Conservation (phyloP, 2,329 filamentous ascomycete species). For the Arachnopeziza araneosa region DNA sequence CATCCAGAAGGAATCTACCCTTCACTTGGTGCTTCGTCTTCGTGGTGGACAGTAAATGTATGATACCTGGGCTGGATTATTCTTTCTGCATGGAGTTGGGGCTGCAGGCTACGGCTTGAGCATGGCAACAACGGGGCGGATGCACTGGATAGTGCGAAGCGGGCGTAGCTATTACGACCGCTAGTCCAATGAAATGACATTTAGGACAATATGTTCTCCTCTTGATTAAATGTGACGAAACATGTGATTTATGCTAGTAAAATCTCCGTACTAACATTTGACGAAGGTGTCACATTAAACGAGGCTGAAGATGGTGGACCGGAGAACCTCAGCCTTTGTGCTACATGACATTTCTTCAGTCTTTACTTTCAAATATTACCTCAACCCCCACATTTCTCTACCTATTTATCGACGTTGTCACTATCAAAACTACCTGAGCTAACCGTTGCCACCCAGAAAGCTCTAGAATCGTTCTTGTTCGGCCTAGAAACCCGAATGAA, state of each 20-base stretch:
- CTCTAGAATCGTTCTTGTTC: slow-evolving; percentile 5
- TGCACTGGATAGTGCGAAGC: slow-evolving; percentile 7
- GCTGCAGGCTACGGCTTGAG: slow-evolving; percentile 5
- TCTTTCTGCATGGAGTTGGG: slow-evolving; percentile 22
- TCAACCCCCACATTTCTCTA: background rate
- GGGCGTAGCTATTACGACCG: slow-evolving; percentile 1
- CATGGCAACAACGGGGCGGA: background rate
- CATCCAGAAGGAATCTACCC: slow-evolving; percentile 73
- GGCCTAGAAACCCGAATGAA: no score
- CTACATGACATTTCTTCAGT: background rate
- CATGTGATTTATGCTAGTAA: background rate
- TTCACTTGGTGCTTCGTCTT: slow-evolving; percentile 65
- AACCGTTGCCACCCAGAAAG: slow-evolving; percentile 8
- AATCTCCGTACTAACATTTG: background rate
- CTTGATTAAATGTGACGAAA: background rate
- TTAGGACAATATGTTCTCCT: background rate
- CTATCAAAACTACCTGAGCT: background rate
- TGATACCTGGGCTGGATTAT: slow-evolving; percentile 3
- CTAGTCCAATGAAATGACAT: slow-evolving; percentile 15
- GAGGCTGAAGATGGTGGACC: background rate
- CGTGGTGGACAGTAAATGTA: slow-evolving; percentile 53
- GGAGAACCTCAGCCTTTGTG: background rate
- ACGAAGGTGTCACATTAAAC: background rate
- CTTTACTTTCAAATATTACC: background rate
- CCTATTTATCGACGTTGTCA: background rate